A percentile compares a stretch with the other conserved stretches of the same genome.
These are phyloP conservation scores for Arthrobotrys conoides DNA, from an alignment of 2,329 filamentous ascomycete species.

Conservation along the genomic window DNA sequence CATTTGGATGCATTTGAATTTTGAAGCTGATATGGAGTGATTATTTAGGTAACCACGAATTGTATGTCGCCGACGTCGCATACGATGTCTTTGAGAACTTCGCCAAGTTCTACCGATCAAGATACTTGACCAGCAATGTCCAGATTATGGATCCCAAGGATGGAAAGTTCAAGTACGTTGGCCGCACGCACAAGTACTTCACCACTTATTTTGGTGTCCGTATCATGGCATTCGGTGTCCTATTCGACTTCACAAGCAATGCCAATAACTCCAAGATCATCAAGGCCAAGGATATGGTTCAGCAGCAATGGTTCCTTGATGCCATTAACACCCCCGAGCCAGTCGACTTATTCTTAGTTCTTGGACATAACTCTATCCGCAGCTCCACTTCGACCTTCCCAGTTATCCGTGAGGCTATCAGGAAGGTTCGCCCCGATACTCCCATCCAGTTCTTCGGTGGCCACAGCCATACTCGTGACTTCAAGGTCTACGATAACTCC, in stretches of 20 bases:
- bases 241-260: constrained; percentile 93
- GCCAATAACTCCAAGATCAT: constrained; percentile 80
- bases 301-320: constrained; percentile 81
- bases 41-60: constrained; percentile 73
- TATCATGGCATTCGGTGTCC: constrained; percentile 90
- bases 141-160: constrained; percentile 84
- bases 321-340: constrained; percentile 72
- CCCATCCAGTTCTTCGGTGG: constrained; percentile 78
- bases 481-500: constrained; percentile 75
- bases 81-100: constrained; percentile 76
- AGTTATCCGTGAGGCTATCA: constrained; percentile 74
- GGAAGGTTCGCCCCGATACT: constrained; percentile 71
- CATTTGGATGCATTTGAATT: not conserved
- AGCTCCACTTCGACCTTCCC: constrained; percentile 68
- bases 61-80: constrained; percentile 75
- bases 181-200: constrained; percentile 87
- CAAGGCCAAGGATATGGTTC: constrained; percentile 76
- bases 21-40: constrained; percentile 14
- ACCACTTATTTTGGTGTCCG: constrained; percentile 89
- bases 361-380: constrained; percentile 76
- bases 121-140: constrained; percentile 91
- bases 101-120: constrained; percentile 69
- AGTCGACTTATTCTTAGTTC: constrained; percentile 76
- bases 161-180: constrained; percentile 80
- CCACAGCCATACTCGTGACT: constrained; percentile 77